These are phyloP conservation scores for Pythium periplocum DNA, from an alignment of 352 stramenopile species.

Conservation along the genomic window DNA sequence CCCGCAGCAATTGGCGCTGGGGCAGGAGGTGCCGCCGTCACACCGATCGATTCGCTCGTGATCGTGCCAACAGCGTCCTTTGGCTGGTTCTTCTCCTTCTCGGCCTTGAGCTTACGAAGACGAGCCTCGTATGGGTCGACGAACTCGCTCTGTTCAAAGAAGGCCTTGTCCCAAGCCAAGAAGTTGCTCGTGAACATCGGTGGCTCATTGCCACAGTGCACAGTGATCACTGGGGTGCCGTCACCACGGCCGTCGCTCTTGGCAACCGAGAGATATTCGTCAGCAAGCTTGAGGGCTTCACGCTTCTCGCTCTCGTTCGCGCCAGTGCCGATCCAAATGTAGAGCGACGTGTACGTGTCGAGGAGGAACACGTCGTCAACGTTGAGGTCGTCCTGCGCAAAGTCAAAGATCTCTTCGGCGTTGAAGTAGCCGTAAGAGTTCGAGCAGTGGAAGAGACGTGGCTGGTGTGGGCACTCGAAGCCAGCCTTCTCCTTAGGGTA, in stretches of 20 bases:
- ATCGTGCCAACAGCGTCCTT: conserved; percentile 54
- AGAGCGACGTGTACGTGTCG: conserved; percentile 87
- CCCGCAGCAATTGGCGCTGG: conserved; percentile 15
- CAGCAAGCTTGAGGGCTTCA: conserved; percentile 48
- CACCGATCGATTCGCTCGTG: conserved; percentile 38
- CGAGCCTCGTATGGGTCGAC: conserved; percentile 87
- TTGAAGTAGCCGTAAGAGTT: conserved; percentile 86
- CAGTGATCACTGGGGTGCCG: conserved; percentile 77
- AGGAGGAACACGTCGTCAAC: conserved; percentile 90
- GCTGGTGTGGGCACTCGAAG: conserved; percentile 65
- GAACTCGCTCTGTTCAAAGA: conserved; percentile 84
- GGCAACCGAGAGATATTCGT: conserved; percentile 66
- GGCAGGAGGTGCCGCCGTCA: conserved; percentile 6
- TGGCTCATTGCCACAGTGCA: conserved; percentile 80
- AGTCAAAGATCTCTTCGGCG: conserved; percentile 83
- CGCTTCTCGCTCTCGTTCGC: conserved; percentile 76
- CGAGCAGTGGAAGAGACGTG: conserved; percentile 88
- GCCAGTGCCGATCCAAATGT: conserved; percentile 85
- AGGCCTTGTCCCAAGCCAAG: conserved; percentile 78
- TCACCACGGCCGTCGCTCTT: conserved; percentile 79
- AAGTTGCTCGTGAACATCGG: conserved; percentile 91
- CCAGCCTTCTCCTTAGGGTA: conserved; percentile 64
- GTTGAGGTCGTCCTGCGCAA: conserved; percentile 89
- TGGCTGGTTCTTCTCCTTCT: conserved; percentile 67
- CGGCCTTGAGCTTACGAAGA: conserved; percentile 68